Evolutionary conservation across 169 alveolate genomes (phyloP), one percentile per base, ranked within the genome.

Genomic region (Sarcocystis neurona): DNA sequence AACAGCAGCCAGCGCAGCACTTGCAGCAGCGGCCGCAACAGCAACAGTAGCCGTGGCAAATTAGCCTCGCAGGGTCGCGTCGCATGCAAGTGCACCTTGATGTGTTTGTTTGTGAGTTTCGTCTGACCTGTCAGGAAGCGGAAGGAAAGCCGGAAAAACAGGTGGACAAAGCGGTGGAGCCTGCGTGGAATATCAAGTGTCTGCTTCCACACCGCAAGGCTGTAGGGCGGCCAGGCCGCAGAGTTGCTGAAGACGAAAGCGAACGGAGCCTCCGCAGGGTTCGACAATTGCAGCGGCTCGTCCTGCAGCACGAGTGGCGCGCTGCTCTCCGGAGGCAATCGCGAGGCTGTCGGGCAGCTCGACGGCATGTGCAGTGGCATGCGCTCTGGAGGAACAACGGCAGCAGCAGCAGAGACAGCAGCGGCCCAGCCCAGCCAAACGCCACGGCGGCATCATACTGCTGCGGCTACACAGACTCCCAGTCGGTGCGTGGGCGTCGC

Each of bases 101-200:
- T n/a, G n/a, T n/a, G n/a, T n/a, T n/a, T 32, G n/a, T 6, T 0
- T 48, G 86, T 48, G 41, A 0, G 10, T 30, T 6, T 23, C 3
- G 46, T 15, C 47, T 1, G 23, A 85, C 85, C 90, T 12, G 90
- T 72, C 34, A 75, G 39, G 50, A 89, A 89, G 4, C 89, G 80
- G 60, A 89, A 89, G 37, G 79, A 60, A 18, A 60, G 46, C 58
- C 75, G 47, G 80, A 78, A 39, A 72, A 60, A 80, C 84, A 89
- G 47, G 58, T 89, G 82, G 3, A 50, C 92, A 78, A 89, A 89
- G 23, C 92, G 92, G 34, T 89, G 92, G 12, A 89, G 89, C 50
- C 89, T 47, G 44, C 68, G 84, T 5, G 91, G 91, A 10, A 77
- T 87, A 43, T 58, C 70, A n/a, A 87, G 27, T 20, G 70, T 53